Evolutionary conservation across 805 yeast species (phyloP).

Genomic region (Yamadazyma ubonensis): DNA sequence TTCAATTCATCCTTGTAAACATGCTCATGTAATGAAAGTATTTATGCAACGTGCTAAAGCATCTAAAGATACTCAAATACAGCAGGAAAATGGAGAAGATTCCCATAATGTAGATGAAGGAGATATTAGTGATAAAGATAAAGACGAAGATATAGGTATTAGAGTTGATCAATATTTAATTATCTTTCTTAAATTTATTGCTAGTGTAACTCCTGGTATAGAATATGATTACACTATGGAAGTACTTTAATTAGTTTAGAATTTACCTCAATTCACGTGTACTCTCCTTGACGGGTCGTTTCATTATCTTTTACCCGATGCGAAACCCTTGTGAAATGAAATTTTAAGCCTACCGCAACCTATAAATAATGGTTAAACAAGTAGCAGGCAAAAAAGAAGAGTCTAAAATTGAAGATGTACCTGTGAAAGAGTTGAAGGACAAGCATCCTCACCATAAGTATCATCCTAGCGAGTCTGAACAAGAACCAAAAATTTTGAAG

Average conservation of each 20-base stretch:
- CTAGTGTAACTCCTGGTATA: slow-evolving; percentile 96
- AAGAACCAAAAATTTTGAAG: slow-evolving; percentile 17
- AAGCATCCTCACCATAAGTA: slow-evolving; percentile 42
- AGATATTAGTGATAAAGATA: slow-evolving; percentile 9
- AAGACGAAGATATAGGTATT: slow-evolving; percentile 32
- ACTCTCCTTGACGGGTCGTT: neutral
- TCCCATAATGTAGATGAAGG: slow-evolving; percentile 20
- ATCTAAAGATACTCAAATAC: slow-evolving; percentile 24
- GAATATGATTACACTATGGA: slow-evolving; percentile 99
- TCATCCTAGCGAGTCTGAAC: slow-evolving; percentile 8
- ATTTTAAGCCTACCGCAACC: neutral
- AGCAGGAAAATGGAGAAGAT: slow-evolving; percentile 15
- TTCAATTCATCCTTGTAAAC: slow-evolving; percentile 95
- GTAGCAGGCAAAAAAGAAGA: slow-evolving; percentile 8
- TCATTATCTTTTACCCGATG: neutral
- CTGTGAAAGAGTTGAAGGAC: slow-evolving; percentile 6
- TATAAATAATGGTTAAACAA: slow-evolving; percentile 15
- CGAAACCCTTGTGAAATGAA: slow-evolving; percentile 4
- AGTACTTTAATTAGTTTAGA: slow-evolving; percentile 46
- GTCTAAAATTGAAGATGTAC: slow-evolving; percentile 9
- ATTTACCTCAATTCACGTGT: neutral
- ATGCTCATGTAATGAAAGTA: slow-evolving; percentile 91
- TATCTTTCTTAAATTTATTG: slow-evolving; percentile 87
- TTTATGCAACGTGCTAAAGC: slow-evolving; percentile 70
- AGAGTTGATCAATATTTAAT: slow-evolving; percentile 90